phyloP scores from a whole-genome alignment of 768 basidiomycete genomes.

The Trametes cinnabarina region DNA sequence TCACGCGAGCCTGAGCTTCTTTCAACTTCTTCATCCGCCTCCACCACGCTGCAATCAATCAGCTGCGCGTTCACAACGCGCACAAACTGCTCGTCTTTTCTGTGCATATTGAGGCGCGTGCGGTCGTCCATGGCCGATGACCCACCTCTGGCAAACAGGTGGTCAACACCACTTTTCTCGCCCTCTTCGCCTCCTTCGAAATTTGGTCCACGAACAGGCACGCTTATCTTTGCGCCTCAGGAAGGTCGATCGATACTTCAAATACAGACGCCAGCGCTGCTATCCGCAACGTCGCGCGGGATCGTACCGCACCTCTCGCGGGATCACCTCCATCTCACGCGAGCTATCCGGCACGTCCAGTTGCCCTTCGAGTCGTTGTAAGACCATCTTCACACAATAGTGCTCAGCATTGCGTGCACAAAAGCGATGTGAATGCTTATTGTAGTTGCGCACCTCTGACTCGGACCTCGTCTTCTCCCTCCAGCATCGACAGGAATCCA shows the following conservation, averaged over 20 bases:
- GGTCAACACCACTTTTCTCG: background rate
- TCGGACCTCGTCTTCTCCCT: background rate
- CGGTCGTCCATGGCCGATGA: slow-evolving; percentile 4
- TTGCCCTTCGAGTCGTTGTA: slow-evolving; percentile 83
- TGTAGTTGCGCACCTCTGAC: slow-evolving; percentile 7
- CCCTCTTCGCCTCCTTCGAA: background rate
- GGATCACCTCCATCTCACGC: slow-evolving; percentile 50
- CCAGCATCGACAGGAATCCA: slow-evolving; percentile 61
- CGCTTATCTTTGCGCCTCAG: slow-evolving; percentile 20
- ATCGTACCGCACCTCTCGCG: slow-evolving; percentile 70
- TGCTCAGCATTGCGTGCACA: background rate
- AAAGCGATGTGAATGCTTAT: no score
- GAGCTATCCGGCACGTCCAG: slow-evolving; percentile 60
- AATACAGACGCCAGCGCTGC: slow-evolving; percentile 59
- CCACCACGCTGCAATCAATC: background rate
- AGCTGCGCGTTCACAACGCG: background rate
- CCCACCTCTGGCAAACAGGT: no score
- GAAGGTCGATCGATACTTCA: slow-evolving; percentile 25
- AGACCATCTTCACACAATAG: slow-evolving; percentile 33
- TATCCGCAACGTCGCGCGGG: slow-evolving; percentile 69
- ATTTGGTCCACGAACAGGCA: slow-evolving; percentile 26
- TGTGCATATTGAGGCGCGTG: slow-evolving; percentile 4
- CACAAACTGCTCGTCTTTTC: background rate
- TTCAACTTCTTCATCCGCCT: background rate
- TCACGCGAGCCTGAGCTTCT: no score